Conservation (phyloP, 257 asterid species). For the Anisodus tanguticus region DNA sequence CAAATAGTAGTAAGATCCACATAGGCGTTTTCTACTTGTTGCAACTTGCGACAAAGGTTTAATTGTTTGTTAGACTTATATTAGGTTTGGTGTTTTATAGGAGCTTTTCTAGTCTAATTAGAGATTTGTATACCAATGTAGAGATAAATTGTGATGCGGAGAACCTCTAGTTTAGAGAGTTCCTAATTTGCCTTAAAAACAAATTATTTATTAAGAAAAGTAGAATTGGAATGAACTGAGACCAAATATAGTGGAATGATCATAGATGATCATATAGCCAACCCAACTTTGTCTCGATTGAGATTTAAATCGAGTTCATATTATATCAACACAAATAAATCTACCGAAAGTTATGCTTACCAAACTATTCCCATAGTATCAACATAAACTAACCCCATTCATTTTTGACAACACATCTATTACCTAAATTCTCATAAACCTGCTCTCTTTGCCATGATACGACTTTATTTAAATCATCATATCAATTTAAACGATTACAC, state of each 20-base stretch:
- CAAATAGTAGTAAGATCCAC: constrained; percentile 3
- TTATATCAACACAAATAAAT: no score
- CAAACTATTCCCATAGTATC: not conserved
- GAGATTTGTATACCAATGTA: not conserved
- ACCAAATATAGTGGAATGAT: not conserved
- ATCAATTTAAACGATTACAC: no score
- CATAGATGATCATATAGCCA: not conserved
- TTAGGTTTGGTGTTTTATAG: not conserved
- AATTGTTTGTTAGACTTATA: not conserved
- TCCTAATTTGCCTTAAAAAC: not conserved
- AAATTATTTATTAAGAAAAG: not conserved
- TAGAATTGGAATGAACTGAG: not conserved
- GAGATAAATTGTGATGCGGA: not conserved
- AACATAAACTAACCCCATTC: not conserved
- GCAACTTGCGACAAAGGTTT: not conserved
- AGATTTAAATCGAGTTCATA: not conserved
- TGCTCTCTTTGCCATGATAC: no score
- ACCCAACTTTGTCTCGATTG: not conserved
- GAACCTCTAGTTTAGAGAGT: constrained; percentile 8
- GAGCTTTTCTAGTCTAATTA: not conserved
- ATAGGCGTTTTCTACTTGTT: not conserved
- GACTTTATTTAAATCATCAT: no score
- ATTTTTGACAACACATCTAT: no score
- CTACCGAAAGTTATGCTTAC: no score
- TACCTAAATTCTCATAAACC: no score